Conservation (phyloP, 2,329 filamentous ascomycete genomes). For the Fusarium illudens region DNA sequence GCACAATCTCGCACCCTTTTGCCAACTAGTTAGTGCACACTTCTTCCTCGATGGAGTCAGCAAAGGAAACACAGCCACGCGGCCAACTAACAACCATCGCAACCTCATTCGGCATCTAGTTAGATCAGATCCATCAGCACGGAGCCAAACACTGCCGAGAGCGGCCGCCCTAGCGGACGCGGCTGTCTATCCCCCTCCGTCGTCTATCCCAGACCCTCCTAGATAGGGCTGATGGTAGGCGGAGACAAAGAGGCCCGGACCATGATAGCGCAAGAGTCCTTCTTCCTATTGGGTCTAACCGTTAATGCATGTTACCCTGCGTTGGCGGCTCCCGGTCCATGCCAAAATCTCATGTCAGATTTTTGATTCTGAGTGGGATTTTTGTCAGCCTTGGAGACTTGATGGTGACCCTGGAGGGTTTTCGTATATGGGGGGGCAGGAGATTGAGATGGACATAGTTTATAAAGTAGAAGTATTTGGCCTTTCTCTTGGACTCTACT, state of each 20-base stretch:
- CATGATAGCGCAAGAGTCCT: neutral
- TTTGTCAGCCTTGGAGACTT: neutral
- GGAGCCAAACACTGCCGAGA: neutral
- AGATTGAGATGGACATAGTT: neutral
- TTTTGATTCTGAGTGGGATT: neutral
- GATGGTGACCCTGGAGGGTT: neutral
- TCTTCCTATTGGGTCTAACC: neutral
- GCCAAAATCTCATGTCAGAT: slow-evolving; percentile 25
- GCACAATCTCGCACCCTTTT: neutral
- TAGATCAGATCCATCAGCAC: neutral
- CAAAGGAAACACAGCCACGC: neutral
- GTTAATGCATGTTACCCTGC: neutral
- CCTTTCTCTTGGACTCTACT: neutral
- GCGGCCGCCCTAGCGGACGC: neutral
- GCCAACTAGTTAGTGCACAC: too few species aligned
- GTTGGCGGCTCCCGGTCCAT: neutral
- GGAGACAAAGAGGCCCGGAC: neutral
- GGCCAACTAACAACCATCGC: neutral
- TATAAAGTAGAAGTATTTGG: neutral
- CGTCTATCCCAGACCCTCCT: neutral
- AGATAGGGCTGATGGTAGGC: slow-evolving; percentile 13
- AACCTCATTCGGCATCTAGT: neutral
- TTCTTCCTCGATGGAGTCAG: neutral
- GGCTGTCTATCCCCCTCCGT: neutral
- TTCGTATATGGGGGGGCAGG: neutral